Conservation (phyloP, 75 land plant genomes). For the Cryptomeria japonica region DNA sequence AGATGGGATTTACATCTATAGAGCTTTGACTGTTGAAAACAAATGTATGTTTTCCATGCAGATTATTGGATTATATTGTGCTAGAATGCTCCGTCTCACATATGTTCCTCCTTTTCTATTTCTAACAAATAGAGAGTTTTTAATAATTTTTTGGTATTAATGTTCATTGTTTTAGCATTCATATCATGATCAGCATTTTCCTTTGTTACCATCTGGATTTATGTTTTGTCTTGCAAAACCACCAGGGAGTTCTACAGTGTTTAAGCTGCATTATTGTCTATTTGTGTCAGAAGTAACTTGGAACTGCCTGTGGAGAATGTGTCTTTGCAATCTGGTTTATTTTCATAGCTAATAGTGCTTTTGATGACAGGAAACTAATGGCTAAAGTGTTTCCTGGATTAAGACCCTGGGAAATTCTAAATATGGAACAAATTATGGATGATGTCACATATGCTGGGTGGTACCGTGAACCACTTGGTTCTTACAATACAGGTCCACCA, state of each 20-base stretch:
- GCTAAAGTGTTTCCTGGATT: slow-evolving; percentile 72
- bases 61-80: not conserved
- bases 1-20: not conserved
- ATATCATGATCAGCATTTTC: not conserved
- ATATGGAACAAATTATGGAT: slow-evolving; percentile 88
- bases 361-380: slow-evolving; percentile 49
- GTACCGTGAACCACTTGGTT: slow-evolving; percentile 84
- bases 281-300: not conserved
- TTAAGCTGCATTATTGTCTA: not conserved
- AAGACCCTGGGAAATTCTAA: slow-evolving; percentile 88
- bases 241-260: not conserved
- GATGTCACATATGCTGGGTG: slow-evolving; percentile 69
- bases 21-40: not conserved
- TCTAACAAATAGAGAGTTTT: not conserved
- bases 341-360: not conserved
- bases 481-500: slow-evolving; percentile 58
- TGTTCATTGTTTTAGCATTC: not conserved
- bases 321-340: not conserved
- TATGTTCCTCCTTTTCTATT: not conserved
- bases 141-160: not conserved
- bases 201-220: not conserved
- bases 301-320: not conserved
- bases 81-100: not conserved
- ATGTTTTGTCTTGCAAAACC: not conserved
- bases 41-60: not conserved